Conservation (phyloP, 768 basidiomycete genomes). For the Tephrocybe sp. region DNA sequence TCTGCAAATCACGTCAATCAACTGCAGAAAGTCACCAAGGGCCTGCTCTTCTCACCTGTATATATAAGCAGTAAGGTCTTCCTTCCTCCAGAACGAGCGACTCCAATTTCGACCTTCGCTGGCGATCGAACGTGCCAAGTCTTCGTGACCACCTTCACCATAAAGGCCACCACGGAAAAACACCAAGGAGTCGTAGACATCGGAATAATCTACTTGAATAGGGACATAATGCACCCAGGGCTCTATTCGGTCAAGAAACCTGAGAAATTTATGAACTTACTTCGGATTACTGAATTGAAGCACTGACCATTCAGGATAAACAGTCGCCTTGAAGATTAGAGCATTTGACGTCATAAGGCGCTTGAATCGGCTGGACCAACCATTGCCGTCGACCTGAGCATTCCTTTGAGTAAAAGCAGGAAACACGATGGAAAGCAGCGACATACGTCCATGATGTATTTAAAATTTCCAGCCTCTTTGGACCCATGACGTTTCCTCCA, state of each 20-base stretch:
- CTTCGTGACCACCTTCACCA: conserved; percentile 49
- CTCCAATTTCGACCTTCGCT: conserved; percentile 29
- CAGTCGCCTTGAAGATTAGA: conserved; percentile 57
- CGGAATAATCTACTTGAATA: conserved; percentile 50
- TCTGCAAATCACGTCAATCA: conserved; percentile 10
- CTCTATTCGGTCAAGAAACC: conserved; percentile 26
- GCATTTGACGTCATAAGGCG: conserved; percentile 53
- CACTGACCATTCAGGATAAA: conserved; percentile 57
- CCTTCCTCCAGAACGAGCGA: conserved; percentile 40
- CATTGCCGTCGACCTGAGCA: conserved; percentile 45
- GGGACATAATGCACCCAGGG: conserved; percentile 70
- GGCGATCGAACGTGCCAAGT: conserved; percentile 32
- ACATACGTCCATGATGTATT: conserved; percentile 47
- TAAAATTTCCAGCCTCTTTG: conserved; percentile 43
- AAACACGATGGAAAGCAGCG: background rate
- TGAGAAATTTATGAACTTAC: background rate
- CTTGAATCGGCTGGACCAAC: conserved; percentile 59
- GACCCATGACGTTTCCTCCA: conserved; percentile 36
- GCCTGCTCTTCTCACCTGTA: conserved; percentile 32
- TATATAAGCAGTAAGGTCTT: conserved; percentile 47
- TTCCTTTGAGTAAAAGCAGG: background rate
- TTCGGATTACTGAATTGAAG: background rate
- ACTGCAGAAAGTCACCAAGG: background rate
- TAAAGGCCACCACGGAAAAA: conserved; percentile 59
- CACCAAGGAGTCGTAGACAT: conserved; percentile 59